phyloP scores from a whole-genome alignment of 306 rosid species.

The Crataegus laevigata region DNA sequence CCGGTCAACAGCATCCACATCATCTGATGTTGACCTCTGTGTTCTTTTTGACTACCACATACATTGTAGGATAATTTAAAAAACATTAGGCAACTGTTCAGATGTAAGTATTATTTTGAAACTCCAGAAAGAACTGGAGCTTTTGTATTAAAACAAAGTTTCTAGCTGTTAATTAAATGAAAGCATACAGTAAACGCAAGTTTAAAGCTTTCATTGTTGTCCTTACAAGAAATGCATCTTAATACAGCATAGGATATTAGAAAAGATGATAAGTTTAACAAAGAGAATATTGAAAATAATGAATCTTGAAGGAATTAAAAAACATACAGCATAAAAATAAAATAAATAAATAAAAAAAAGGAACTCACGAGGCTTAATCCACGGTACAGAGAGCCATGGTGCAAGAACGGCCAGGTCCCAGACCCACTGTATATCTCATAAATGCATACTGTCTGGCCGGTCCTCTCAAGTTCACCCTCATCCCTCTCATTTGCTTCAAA shows the following conservation, averaged over 20 bases:
- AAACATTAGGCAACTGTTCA: neutral
- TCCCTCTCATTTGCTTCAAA: conserved; percentile 94
- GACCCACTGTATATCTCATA: conserved; percentile 89
- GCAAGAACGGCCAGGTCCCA: conserved; percentile 86
- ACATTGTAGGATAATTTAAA: neutral
- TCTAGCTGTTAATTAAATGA: neutral
- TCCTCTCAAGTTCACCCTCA: conserved; percentile 97
- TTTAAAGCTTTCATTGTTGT: neutral
- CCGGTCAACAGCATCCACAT: conserved; percentile 74
- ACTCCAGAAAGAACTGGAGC: neutral
- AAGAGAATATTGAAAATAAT: conserved; percentile 3
- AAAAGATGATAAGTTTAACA: neutral
- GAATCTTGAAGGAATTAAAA: neutral
- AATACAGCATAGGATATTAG: neutral
- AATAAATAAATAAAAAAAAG: conserved; percentile 6
- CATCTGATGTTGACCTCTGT: conserved; percentile 79
- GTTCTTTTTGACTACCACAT: conserved; percentile 70
- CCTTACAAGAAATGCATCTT: neutral
- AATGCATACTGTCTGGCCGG: conserved; percentile 79
- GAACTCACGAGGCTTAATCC: conserved; percentile 90
- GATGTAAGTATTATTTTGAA: neutral
- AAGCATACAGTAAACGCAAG: neutral
- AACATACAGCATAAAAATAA: neutral
- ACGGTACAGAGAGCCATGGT: conserved; percentile 91
- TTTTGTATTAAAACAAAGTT: neutral